phyloP scores from a whole-genome alignment of 1,139 yeast species.

The Candida pseudoviswanathii region DNA sequence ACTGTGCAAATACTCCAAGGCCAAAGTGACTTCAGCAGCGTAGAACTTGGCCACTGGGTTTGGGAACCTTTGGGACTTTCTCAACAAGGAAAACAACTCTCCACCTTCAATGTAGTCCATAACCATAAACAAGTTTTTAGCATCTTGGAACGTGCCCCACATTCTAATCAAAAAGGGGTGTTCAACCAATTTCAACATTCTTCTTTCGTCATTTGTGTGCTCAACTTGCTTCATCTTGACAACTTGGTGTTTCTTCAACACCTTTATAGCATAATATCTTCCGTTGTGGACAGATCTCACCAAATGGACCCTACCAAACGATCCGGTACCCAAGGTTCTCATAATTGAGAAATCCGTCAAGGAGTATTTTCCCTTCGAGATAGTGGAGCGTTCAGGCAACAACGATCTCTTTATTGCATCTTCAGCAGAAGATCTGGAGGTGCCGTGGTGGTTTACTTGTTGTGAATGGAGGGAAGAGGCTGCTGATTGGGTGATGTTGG shows the following conservation, averaged over 20 bases:
- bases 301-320: conserved; percentile 64
- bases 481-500: conserved; percentile 12
- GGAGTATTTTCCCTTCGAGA: conserved; percentile 58
- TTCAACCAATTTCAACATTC: conserved; percentile 56
- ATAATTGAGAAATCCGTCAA: conserved; percentile 54
- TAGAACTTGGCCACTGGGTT: conserved; percentile 66
- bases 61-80: conserved; percentile 63
- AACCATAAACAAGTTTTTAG: conserved; percentile 57
- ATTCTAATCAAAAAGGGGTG: conserved; percentile 62
- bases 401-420: conserved; percentile 35
- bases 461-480: conserved; percentile 7
- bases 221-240: conserved; percentile 65
- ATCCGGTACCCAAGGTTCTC: conserved; percentile 63
- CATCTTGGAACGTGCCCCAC: conserved; percentile 69
- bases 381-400: conserved; percentile 37
- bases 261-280: conserved; percentile 61
- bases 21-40: conserved; percentile 62
- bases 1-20: conserved; percentile 59
- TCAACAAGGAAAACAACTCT: conserved; percentile 54
- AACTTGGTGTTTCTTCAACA: conserved; percentile 57
- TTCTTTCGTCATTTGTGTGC: conserved; percentile 63
- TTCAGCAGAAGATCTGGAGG: conserved; percentile 19
- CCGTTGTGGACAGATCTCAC: conserved; percentile 62
- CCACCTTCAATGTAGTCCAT: conserved; percentile 71
- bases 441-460: conserved; percentile 9